Evolutionary conservation across 2,329 filamentous ascomycete genomes (phyloP).

Genomic region (Daldinia sp.): DNA sequence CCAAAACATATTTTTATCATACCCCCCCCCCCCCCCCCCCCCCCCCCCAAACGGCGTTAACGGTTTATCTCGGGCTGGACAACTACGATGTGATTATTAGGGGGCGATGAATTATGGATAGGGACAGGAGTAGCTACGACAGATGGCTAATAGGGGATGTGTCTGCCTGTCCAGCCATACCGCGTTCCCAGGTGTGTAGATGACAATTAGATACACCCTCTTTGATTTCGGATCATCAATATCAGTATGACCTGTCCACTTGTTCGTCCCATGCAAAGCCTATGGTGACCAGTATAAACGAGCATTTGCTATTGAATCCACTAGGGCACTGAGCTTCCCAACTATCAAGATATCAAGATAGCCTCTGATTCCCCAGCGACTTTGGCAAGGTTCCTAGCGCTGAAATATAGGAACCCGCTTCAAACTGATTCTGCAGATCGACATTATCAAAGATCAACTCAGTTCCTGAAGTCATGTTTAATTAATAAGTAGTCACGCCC

Average conservation of each 20-base stretch:
- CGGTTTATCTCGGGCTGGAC: constrained; percentile 38
- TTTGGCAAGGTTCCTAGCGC: neutral
- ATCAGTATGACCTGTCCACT: constrained; percentile 22
- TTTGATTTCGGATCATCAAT: constrained; percentile 30
- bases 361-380: no score
- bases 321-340: neutral
- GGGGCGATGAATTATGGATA: constrained; percentile 32
- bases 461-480: no score
- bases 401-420: neutral
- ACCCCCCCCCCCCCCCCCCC: no score
- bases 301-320: neutral
- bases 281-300: neutral
- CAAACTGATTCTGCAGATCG: no score
- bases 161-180: constrained; percentile 17
- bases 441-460: no score
- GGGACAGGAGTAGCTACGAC: constrained; percentile 25
- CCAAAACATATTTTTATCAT: constrained; percentile 41
- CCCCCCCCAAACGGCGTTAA: constrained; percentile 38
- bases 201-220: constrained; percentile 22
- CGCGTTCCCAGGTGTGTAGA: constrained; percentile 17
- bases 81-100: constrained; percentile 39
- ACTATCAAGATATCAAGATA: neutral
- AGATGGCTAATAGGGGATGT: constrained; percentile 18
- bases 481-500: no score
- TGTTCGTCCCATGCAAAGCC: neutral